Conservation (phyloP, 345 rosid species). For the Ceriops zippeliana region DNA sequence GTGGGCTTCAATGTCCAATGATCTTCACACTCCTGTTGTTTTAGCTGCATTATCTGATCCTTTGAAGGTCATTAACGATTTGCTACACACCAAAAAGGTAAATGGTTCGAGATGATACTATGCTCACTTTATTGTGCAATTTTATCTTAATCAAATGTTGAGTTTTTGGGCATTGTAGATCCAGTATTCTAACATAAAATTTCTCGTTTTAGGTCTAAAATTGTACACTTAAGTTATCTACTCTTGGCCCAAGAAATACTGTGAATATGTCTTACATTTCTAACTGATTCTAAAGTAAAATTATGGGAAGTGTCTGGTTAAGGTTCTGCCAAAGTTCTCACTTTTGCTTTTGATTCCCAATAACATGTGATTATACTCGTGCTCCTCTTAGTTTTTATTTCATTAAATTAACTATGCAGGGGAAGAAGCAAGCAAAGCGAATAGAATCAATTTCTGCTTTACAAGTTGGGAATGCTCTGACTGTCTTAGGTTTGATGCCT, state of each 20-base stretch:
- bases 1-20: slow-evolving; percentile 82
- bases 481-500: slow-evolving; percentile 72
- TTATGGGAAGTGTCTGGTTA: too few species aligned
- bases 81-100: slow-evolving; percentile 82
- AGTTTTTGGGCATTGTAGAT: too few species aligned
- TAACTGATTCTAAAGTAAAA: too few species aligned
- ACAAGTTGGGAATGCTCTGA: slow-evolving; percentile 57
- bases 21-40: slow-evolving; percentile 76
- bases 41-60: slow-evolving; percentile 89
- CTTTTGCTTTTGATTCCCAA: too few species aligned
- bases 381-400: too few species aligned
- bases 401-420: slow-evolving; percentile 38
- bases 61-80: slow-evolving; percentile 74
- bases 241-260: too few species aligned
- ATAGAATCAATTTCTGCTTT: slow-evolving; percentile 70
- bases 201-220: background rate
- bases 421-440: slow-evolving; percentile 65
- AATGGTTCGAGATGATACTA: slow-evolving; percentile 1
- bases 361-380: too few species aligned
- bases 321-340: too few species aligned
- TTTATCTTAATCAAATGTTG: too few species aligned
- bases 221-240: background rate
- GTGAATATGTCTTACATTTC: too few species aligned
- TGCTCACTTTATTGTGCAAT: too few species aligned
- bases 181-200: too few species aligned